Conservation (phyloP, 2,329 filamentous ascomycete species). For the Epichloe gansuensis region DNA sequence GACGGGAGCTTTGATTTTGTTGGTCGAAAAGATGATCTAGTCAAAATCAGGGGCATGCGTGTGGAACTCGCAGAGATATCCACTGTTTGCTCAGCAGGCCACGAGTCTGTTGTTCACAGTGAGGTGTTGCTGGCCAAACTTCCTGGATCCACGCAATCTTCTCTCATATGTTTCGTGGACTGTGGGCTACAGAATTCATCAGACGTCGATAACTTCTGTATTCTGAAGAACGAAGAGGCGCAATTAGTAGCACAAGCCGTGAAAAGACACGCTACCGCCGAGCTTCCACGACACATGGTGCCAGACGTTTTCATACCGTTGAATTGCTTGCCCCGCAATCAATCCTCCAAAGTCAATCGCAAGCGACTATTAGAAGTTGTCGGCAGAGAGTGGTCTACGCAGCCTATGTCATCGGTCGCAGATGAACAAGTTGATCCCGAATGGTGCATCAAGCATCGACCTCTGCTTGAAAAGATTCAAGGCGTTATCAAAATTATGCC, state of each 20-base stretch:
- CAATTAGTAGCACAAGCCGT: not conserved
- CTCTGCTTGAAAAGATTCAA: not conserved
- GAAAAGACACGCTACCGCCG: not conserved
- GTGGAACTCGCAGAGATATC: conserved; percentile 16
- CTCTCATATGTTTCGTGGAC: not conserved
- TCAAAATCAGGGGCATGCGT: conserved; percentile 15
- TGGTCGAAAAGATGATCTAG: conserved; percentile 12
- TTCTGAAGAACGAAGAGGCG: not conserved
- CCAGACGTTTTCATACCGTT: not conserved
- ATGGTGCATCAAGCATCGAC: not conserved
- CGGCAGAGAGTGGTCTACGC: not conserved
- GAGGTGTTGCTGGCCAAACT: not conserved
- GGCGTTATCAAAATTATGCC: not conserved
- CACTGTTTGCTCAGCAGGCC: not conserved
- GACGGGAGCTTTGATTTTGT: conserved; percentile 14
- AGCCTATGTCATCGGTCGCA: not conserved
- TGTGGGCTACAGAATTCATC: not conserved
- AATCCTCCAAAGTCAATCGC: not conserved
- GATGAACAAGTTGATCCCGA: not conserved
- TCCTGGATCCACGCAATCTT: not conserved
- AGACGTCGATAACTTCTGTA: not conserved
- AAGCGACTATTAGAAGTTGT: not conserved
- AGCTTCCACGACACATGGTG: not conserved
- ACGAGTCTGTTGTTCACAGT: not conserved
- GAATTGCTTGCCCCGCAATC: not conserved